Evolutionary conservation across 768 basidiomycete genomes (phyloP).

Genomic region (Coprinopsis sp.): DNA sequence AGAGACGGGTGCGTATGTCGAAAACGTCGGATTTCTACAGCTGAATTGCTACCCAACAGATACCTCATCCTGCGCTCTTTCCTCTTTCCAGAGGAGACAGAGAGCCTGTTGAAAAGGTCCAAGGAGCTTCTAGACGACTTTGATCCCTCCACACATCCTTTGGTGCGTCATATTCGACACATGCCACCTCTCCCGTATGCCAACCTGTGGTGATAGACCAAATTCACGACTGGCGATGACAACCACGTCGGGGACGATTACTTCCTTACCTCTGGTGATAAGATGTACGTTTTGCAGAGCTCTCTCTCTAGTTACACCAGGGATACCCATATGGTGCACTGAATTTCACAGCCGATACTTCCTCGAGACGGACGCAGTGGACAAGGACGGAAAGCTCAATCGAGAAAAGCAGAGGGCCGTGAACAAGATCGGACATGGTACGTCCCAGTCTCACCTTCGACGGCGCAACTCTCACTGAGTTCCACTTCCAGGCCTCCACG

Average conservation of each 20-base stretch:
- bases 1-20: too few species aligned
- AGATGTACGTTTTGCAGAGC: conserved; percentile 49
- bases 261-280: conserved; percentile 88
- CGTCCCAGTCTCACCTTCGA: conserved; percentile 10
- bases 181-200: background rate
- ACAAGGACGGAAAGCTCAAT: conserved; percentile 61
- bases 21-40: too few species aligned
- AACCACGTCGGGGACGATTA: conserved; percentile 89
- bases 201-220: conserved; percentile 54
- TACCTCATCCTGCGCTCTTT: conserved; percentile 80
- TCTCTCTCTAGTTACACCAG: background rate
- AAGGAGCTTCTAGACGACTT: conserved; percentile 78
- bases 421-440: conserved; percentile 95
- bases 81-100: conserved; percentile 52
- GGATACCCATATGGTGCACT: background rate
- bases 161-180: conserved; percentile 41
- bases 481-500: conserved; percentile 61
- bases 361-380: conserved; percentile 84
- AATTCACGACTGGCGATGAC: conserved; percentile 78
- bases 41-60: too few species aligned
- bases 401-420: conserved; percentile 72
- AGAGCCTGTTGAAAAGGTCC: conserved; percentile 62
- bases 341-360: conserved; percentile 69
- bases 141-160: conserved; percentile 70
- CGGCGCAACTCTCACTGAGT: background rate